Evolutionary conservation across 2,329 filamentous ascomycete species (phyloP).

Genomic region (Monilinia vaccinii-corymbosi): DNA sequence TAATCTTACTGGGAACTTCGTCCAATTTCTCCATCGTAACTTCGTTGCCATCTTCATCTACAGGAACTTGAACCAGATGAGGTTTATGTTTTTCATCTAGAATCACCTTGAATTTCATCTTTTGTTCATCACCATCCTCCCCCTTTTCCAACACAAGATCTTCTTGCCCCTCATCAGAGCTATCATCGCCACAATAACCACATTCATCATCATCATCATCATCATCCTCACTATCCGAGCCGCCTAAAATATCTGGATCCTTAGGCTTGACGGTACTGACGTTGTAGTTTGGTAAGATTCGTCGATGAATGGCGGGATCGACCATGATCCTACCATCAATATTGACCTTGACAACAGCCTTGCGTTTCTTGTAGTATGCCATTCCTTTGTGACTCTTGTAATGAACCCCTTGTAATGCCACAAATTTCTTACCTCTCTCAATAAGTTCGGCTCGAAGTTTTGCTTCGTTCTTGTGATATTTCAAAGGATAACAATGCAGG

Average conservation of each 20-base stretch:
- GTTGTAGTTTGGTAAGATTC: conserved; percentile 79
- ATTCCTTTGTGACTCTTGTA: conserved; percentile 78
- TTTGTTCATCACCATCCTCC: conserved; percentile 25
- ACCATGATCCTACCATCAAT: conserved; percentile 85
- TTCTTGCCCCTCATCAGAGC: conserved; percentile 27
- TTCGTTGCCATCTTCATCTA: conserved; percentile 46
- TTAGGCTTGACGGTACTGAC: conserved; percentile 67
- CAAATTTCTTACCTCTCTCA: conserved; percentile 77
- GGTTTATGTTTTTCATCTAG: conserved; percentile 41
- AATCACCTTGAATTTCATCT: conserved; percentile 30
- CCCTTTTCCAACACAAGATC: conserved; percentile 19
- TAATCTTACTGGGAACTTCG: conserved; percentile 33
- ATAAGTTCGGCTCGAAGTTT: conserved; percentile 58
- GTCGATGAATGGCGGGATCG: conserved; percentile 71
- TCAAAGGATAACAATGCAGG: conserved; percentile 65
- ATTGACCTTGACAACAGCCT: conserved; percentile 66
- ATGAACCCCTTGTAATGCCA: conserved; percentile 69
- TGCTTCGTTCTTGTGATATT: conserved; percentile 67
- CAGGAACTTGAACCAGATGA: conserved; percentile 44
- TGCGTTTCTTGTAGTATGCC: conserved; percentile 77
- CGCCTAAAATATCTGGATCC: conserved; percentile 51
- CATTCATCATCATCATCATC: conserved; percentile 22
- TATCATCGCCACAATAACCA: conserved; percentile 34
- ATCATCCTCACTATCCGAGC: conserved; percentile 37
- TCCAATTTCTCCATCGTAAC: conserved; percentile 50